Percentiles rank a stretch among this genome's conserved stretches.
phyloP scores from a whole-genome alignment of 768 basidiomycete genomes.

The Leccinum fibrillosum region DNA sequence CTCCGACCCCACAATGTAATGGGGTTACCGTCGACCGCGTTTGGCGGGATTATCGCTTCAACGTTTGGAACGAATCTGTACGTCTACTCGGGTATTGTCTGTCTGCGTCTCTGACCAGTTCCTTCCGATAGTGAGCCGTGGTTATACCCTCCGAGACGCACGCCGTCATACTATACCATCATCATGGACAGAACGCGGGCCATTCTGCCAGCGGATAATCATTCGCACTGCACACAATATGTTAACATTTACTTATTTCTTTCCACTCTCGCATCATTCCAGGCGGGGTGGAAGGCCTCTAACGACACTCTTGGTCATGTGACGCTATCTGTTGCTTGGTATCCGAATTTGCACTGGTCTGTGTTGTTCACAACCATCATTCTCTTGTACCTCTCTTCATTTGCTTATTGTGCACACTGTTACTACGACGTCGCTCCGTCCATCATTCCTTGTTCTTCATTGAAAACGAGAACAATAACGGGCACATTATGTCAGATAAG shows the following conservation, averaged over 20 bases:
- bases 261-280: constrained; percentile 15
- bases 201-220: constrained; percentile 30
- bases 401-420: constrained; percentile 15
- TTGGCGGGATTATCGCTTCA: constrained; percentile 66
- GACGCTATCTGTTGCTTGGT: constrained; percentile 23
- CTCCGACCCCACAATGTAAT: constrained; percentile 37
- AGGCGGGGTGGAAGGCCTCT: constrained; percentile 12
- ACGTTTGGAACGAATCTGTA: constrained; percentile 55
- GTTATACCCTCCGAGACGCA: constrained; percentile 25
- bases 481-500: neutral
- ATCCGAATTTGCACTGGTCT: constrained; percentile 8
- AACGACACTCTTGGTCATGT: constrained; percentile 27
- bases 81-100: neutral
- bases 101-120: constrained; percentile 3
- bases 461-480: constrained; percentile 12
- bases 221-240: constrained; percentile 27
- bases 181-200: constrained; percentile 25
- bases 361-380: constrained; percentile 8
- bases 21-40: constrained; percentile 64
- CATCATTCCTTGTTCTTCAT: constrained; percentile 5
- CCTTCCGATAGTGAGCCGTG: constrained; percentile 18
- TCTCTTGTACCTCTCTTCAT: constrained; percentile 10
- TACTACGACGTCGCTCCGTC: constrained; percentile 3
- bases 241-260: constrained; percentile 27
- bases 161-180: constrained; percentile 28